Conservation (phyloP, 2,329 filamentous ascomycete species). For the Shiraia bambusicola region DNA sequence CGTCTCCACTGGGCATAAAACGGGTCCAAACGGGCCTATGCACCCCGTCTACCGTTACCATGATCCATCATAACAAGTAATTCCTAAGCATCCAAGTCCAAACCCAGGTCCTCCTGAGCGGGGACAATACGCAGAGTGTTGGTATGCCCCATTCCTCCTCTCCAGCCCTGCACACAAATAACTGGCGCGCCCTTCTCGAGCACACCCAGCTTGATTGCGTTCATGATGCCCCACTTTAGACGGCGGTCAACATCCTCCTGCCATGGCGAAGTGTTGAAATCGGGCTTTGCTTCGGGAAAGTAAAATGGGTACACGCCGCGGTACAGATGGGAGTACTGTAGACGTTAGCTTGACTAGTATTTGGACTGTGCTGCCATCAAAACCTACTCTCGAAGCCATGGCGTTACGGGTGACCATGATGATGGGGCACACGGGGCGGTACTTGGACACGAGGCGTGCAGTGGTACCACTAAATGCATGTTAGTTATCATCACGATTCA, state of each 20-base stretch:
- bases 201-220: conserved; percentile 80
- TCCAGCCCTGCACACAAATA: conserved; percentile 86
- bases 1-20: conserved; percentile 21
- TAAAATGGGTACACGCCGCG: conserved; percentile 97
- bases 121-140: conserved; percentile 67
- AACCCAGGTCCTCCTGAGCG: conserved; percentile 52
- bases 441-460: conserved; percentile 94
- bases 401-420: conserved; percentile 96
- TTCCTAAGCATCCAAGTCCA: conserved; percentile 49
- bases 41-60: conserved; percentile 3
- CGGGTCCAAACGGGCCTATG: conserved; percentile 4
- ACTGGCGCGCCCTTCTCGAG: conserved; percentile 72
- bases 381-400: conserved; percentile 69
- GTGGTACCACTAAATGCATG: conserved; percentile 71
- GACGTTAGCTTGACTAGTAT: conserved; percentile 15
- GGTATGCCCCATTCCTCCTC: conserved; percentile 88
- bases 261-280: conserved; percentile 92
- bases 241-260: conserved; percentile 98
- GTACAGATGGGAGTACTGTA: conserved; percentile 83
- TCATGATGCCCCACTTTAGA: conserved; percentile 93
- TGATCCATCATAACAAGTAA: not conserved
- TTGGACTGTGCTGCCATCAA: not conserved
- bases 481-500: too few relatives aligned
- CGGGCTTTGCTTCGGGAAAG: conserved; percentile 89
- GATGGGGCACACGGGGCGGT: conserved; percentile 97